Percentiles rank a stretch among this genome's conserved stretches.
Evolutionary conservation across 176 grass and related monocot species (phyloP).

Genomic region (Coix lacrymajobi): DNA sequence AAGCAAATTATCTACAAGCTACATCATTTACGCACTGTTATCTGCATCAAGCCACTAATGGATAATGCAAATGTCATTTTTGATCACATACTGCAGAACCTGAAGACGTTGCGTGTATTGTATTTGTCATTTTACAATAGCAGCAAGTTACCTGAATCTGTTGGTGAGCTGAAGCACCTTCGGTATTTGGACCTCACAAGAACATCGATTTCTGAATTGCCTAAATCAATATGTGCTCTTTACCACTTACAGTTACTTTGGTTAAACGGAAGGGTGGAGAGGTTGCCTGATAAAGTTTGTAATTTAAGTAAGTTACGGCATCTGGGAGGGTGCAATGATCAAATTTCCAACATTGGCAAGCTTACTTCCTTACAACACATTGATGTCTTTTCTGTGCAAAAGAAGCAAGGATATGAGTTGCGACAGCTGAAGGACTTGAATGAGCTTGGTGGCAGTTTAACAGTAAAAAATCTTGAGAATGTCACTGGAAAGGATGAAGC

Average conservation of each 20-base stretch:
- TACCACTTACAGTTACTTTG: slow-evolving; percentile 10
- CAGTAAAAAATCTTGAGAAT: neutral
- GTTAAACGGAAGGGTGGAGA: neutral
- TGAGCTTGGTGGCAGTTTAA: neutral
- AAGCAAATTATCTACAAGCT: neutral
- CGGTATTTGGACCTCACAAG: neutral
- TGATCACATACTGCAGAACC: neutral
- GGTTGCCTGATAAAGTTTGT: neutral
- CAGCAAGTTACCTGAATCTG: neutral
- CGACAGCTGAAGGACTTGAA: neutral
- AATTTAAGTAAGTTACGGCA: neutral
- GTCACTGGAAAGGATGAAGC: neutral
- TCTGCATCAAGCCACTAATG: neutral
- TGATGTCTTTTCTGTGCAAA: neutral
- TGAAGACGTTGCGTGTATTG: slow-evolving; percentile 20
- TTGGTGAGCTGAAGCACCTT: slow-evolving; percentile 17
- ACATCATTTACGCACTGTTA: neutral
- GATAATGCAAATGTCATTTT: neutral
- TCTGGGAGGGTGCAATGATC: neutral
- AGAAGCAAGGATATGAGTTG: neutral
- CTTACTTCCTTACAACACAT: neutral
- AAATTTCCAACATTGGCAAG: neutral
- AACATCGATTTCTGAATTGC: neutral
- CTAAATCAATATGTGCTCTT: neutral
- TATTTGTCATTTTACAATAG: slow-evolving; percentile 7